Evolutionary conservation across 768 basidiomycete genomes (phyloP), one percentile per base, ranked within the genome.

Genomic region (Russula compacta): DNA sequence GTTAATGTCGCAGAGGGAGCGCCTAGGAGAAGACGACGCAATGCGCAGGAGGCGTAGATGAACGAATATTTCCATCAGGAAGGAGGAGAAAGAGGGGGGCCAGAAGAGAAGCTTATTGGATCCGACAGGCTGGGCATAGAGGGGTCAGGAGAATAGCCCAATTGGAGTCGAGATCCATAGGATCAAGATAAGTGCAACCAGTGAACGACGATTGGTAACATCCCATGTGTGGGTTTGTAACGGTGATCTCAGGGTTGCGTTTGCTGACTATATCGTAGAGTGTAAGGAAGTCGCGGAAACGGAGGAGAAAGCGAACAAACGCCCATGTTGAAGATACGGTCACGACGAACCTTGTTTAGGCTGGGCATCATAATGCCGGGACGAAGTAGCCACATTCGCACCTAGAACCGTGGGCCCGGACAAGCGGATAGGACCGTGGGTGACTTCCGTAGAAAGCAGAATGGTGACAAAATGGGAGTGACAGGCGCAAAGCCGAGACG

Each of bases 61-160:
- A 61, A 63, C 38, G 11, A 62, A 55, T 62, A 62, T 64, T 64
- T 64, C 63, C 63, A 64, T 64, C 63, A 64, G 47, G 63, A 63
- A 64, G 63, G 60, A 56, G 60, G 63, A 39, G 63, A 48, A 53
- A 64, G 56, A 57, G 63, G 60, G 63, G 63, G 32, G 32, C 36
- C 47, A 64, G 63, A 64, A 64, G 63, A 57, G 63, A 64, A 64
- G 63, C 36, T 52, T 40, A 64, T 62, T 64, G 51, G 35, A 57
- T 40, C 63, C 63, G 60, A 56, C 40, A 58, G 54, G 8, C 49
- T 64, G 63, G 53, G 47, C 43, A 52, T 61, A 64, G 63, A 56
- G 63, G 63, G 63, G 63, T 56, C 59, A 64, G 63, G 60, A 61
- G 60, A 53, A 56, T 39, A 52, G 21, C 10, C 38, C 44, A 33